These are phyloP conservation scores for Pseudocercospora pini-densiflorae DNA, from an alignment of 2,329 filamentous ascomycete species.

Conservation along the genomic window DNA sequence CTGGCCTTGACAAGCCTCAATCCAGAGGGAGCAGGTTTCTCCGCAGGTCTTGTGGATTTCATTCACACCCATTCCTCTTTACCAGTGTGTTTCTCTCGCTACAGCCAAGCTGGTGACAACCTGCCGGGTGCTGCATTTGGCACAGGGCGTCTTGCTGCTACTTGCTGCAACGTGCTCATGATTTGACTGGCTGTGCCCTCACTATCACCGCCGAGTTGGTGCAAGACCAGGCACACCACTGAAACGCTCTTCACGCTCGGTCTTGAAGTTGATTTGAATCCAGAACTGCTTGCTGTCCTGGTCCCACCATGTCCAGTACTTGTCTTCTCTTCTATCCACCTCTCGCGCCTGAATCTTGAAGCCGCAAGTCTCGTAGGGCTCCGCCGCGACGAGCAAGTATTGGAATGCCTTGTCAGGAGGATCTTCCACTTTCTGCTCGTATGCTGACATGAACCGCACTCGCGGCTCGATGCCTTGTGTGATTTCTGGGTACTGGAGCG, in stretches of 20 bases:
- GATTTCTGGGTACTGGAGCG: slow-evolving; percentile 94
- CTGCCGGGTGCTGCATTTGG: neutral
- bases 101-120: neutral
- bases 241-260: slow-evolving; percentile 91
- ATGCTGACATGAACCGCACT: slow-evolving; percentile 97
- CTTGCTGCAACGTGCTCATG: neutral
- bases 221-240: slow-evolving; percentile 69
- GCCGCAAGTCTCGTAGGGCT: slow-evolving; percentile 96
- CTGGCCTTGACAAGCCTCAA: neutral
- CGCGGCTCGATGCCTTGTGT: slow-evolving; percentile 74
- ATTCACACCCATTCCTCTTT: neutral
- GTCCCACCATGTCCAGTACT: slow-evolving; percentile 95
- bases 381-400: slow-evolving; percentile 91
- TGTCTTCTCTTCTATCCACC: slow-evolving; percentile 84
- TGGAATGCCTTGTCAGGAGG: slow-evolving; percentile 90
- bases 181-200: neutral
- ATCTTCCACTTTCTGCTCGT: slow-evolving; percentile 93
- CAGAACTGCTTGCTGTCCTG: slow-evolving; percentile 95
- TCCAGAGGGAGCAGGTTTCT: neutral
- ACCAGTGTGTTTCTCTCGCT: neutral
- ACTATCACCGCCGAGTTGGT: slow-evolving; percentile 43
- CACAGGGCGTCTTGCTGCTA: neutral
- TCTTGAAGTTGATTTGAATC: slow-evolving; percentile 98
- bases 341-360: slow-evolving; percentile 96
- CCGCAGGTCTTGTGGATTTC: neutral